phyloP scores from a whole-genome alignment of 2,329 filamentous ascomycete genomes.

The Didymellaceae sp. region DNA sequence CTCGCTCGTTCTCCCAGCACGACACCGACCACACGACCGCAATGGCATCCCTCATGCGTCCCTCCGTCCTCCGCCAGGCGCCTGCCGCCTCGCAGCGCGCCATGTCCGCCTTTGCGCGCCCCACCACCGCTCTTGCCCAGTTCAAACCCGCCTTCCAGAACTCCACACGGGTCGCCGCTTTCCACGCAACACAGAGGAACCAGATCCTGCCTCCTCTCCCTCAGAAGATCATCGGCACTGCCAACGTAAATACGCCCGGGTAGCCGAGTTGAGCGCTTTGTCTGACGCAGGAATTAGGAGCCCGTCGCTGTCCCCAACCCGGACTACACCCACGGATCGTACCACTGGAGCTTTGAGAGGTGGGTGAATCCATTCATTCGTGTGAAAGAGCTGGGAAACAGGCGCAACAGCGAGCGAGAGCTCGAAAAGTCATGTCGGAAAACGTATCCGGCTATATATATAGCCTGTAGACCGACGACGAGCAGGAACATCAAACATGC shows the following conservation, averaged over 20 bases:
- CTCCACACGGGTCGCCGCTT: constrained; percentile 69
- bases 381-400: background rate
- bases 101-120: constrained; percentile 51
- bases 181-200: constrained; percentile 82
- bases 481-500: background rate
- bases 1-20: constrained; percentile 3
- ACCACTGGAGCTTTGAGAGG: constrained; percentile 97
- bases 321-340: constrained; percentile 84
- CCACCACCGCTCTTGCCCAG: constrained; percentile 45
- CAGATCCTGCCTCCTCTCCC: constrained; percentile 82
- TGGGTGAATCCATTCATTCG: constrained; percentile 36
- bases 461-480: background rate
- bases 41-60: constrained; percentile 62
- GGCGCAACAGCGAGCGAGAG: background rate
- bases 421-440: background rate
- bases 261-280: background rate
- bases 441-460: constrained; percentile 2
- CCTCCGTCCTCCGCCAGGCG: constrained; percentile 57
- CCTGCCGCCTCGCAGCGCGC: constrained; percentile 53
- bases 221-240: constrained; percentile 80
- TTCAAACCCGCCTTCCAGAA: constrained; percentile 50
- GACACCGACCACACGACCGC: constrained; percentile 19
- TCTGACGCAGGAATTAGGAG: constrained; percentile 55
- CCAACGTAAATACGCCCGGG: constrained; percentile 44
- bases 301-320: constrained; percentile 75